Evolutionary conservation across 257 asterid species (phyloP).

Genomic region (Cordia subcordata): DNA sequence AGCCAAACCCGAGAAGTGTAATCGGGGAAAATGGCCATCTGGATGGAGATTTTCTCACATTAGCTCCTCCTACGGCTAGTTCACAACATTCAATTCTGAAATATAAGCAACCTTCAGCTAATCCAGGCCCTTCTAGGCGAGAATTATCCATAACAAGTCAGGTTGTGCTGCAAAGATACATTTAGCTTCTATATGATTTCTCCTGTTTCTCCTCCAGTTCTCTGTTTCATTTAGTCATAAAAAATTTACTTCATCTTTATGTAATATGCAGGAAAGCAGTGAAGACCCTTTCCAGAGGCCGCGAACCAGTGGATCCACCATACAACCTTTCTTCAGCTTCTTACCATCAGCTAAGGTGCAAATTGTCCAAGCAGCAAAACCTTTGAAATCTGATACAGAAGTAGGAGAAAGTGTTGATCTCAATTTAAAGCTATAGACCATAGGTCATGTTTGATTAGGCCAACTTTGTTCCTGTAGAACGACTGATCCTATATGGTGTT

Average conservation of each 20-base stretch:
- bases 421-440: slow-evolving; percentile 52
- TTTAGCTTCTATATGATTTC: no score
- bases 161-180: slow-evolving; percentile 28
- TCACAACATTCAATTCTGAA: slow-evolving; percentile 23
- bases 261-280: slow-evolving; percentile 33
- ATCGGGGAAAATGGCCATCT: slow-evolving; percentile 27
- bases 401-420: slow-evolving; percentile 63
- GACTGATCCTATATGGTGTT: not conserved
- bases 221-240: not conserved
- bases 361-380: slow-evolving; percentile 17
- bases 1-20: slow-evolving; percentile 17
- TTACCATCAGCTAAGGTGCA: slow-evolving; percentile 41
- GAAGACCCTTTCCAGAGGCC: slow-evolving; percentile 22
- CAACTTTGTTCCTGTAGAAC: not conserved
- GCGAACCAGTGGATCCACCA: slow-evolving; percentile 30
- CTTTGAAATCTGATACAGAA: slow-evolving; percentile 21
- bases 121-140: slow-evolving; percentile 13
- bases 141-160: slow-evolving; percentile 27
- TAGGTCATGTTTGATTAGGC: slow-evolving; percentile 1
- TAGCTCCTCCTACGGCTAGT: slow-evolving; percentile 65
- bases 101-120: slow-evolving; percentile 15
- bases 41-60: slow-evolving; percentile 60
- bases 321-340: slow-evolving; percentile 39
- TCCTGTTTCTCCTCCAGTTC: not conserved
- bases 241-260: not conserved